Percentiles rank a stretch among this genome's conserved stretches.
phyloP scores from a whole-genome alignment of 2,329 filamentous ascomycete species.

The Raffaelea deltoideospora region DNA sequence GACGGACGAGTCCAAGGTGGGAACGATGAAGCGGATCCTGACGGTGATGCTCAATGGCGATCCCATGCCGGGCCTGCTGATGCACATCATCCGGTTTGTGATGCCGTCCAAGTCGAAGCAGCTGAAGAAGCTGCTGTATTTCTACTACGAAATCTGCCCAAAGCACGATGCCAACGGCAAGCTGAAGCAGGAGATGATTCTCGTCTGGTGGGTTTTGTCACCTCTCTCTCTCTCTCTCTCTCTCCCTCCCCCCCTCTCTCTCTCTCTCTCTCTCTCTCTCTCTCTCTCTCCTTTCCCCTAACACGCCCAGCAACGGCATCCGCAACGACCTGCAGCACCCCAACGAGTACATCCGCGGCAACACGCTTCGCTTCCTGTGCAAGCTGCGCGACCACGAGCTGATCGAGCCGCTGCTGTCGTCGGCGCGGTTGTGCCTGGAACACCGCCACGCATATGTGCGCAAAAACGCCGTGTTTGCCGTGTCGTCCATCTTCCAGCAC shows the following conservation, averaged over 20 bases:
- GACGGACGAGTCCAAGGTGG: constrained; percentile 80
- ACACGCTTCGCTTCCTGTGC: constrained; percentile 93
- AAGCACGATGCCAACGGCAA: constrained; percentile 88
- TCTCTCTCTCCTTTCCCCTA: constrained; percentile 7
- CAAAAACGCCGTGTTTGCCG: constrained; percentile 93
- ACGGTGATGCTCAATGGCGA: constrained; percentile 98
- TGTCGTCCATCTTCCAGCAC: constrained; percentile 83
- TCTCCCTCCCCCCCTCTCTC: neutral
- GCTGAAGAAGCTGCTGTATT: constrained; percentile 95
- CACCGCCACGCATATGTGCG: constrained; percentile 95
- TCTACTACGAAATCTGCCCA: constrained; percentile 98
- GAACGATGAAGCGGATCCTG: constrained; percentile 92
- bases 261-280: neutral
- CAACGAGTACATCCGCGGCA: constrained; percentile 96
- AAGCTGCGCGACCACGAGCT: constrained; percentile 93
- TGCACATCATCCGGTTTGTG: constrained; percentile 99
- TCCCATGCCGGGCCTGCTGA: constrained; percentile 84
- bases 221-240: neutral
- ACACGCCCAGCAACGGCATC: constrained; percentile 68
- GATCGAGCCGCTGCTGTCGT: constrained; percentile 87
- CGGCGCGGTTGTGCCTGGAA: constrained; percentile 81
- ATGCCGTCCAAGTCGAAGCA: constrained; percentile 97
- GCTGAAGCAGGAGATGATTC: constrained; percentile 98
- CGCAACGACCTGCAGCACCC: constrained; percentile 93
- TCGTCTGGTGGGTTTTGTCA: constrained; percentile 62